phyloP scores from a whole-genome alignment of 768 basidiomycete genomes.

The Trametes sanguinea region DNA sequence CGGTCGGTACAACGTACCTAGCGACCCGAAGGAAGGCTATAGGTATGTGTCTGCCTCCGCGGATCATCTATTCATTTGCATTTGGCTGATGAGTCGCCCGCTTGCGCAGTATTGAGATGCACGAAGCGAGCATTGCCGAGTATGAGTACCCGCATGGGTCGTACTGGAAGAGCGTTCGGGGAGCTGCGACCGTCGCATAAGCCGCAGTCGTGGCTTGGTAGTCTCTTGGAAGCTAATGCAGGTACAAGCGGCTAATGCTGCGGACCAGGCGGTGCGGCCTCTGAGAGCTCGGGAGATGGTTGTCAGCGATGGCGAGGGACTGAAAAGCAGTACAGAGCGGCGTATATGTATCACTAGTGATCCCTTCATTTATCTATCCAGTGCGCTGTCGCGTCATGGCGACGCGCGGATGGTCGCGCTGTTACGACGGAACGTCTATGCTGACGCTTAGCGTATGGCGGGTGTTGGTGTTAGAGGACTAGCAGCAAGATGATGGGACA shows the following conservation, averaged over 20 bases:
- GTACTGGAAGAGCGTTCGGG: conserved; percentile 62
- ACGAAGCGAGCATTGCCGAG: conserved; percentile 73
- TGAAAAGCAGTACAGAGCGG: background rate
- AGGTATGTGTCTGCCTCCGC: conserved; percentile 44
- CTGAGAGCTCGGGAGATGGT: background rate
- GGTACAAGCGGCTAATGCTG: no score
- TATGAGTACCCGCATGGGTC: conserved; percentile 86
- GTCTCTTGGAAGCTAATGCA: background rate
- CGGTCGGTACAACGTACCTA: conserved; percentile 88
- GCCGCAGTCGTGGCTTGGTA: background rate
- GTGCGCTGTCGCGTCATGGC: background rate
- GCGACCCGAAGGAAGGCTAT: conserved; percentile 75
- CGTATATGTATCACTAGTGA: conserved; percentile 1
- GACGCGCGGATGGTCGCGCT: background rate
- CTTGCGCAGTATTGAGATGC: conserved; percentile 79
- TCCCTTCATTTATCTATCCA: background rate
- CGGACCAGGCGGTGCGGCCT: background rate
- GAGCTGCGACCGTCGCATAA: background rate
- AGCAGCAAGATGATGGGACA: background rate
- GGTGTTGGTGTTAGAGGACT: background rate
- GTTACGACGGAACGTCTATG: background rate
- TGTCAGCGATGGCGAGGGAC: background rate
- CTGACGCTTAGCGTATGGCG: background rate
- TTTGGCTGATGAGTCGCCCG: background rate
- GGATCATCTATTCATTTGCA: background rate